These are phyloP conservation scores for Apium graveolens DNA, from an alignment of 129 eudicot species.

Conservation along the genomic window DNA sequence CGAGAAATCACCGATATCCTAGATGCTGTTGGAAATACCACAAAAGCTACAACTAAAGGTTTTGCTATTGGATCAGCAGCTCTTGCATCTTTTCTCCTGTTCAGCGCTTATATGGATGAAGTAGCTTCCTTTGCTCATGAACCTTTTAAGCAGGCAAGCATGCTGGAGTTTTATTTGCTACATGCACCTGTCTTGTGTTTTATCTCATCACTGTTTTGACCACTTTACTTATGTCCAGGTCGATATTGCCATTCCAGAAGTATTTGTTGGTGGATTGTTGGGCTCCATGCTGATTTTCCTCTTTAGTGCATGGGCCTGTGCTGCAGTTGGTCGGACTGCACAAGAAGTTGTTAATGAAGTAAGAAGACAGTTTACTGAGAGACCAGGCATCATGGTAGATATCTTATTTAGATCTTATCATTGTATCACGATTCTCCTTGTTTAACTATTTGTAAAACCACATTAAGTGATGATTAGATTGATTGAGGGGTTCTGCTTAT, in stretches of 20 bases:
- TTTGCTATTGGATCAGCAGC: constrained; percentile 99
- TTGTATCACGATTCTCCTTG: constrained; percentile 1
- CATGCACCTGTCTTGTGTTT: constrained; percentile 11
- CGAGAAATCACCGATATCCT: constrained; percentile 88
- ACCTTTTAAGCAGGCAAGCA: constrained; percentile 64
- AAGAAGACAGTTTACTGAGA: constrained; percentile 94
- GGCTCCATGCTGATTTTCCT: constrained; percentile 97
- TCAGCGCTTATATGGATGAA: constrained; percentile 99
- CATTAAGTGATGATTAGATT: not conserved
- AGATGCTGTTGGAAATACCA: constrained; percentile 98
- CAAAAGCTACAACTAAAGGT: constrained; percentile 97
- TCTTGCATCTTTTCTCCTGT: constrained; percentile 92
- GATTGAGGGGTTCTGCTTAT: constrained; percentile 3
- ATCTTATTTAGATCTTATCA: not conserved
- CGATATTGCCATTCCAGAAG: constrained; percentile 97
- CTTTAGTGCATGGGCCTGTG: constrained; percentile 97
- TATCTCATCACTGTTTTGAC: constrained; percentile 2
- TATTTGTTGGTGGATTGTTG: constrained; percentile 85
- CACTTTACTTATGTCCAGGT: constrained; percentile 43
- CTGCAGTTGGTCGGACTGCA: constrained; percentile 97
- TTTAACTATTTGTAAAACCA: constrained; percentile 1
- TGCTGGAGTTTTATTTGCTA: constrained; percentile 1
- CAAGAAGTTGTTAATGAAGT: constrained; percentile 99
- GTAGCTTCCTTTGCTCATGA: constrained; percentile 70
- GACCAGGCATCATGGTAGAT: constrained; percentile 97